A percentile compares a stretch with the other conserved stretches of the same genome.
phyloP scores from a whole-genome alignment of 2,329 filamentous ascomycete genomes.

The Cucurbitaria berberidis region DNA sequence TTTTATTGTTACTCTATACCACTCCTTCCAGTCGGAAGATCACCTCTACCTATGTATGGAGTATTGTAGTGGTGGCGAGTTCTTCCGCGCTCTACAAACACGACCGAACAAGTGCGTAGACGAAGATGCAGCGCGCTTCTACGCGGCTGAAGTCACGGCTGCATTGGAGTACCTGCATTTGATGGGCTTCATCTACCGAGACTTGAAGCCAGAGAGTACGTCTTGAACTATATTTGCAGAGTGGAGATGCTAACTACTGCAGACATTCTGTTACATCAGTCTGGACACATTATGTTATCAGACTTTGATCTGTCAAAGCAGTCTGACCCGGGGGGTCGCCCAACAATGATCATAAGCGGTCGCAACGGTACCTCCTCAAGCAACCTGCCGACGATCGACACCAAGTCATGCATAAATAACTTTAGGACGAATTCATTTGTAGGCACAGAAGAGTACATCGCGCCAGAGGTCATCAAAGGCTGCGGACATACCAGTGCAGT shows the following conservation, averaged over 20 bases:
- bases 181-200: conserved; percentile 99
- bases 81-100: conserved; percentile 96
- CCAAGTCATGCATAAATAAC: conserved; percentile 96
- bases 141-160: conserved; percentile 95
- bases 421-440: conserved; percentile 99
- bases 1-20: conserved; percentile 97
- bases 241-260: conserved; percentile 47
- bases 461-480: conserved; percentile 97
- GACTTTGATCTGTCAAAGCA: conserved; percentile 99
- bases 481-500: conserved; percentile 98
- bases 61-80: conserved; percentile 98
- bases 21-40: conserved; percentile 98
- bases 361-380: conserved; percentile 81
- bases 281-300: conserved; percentile 99
- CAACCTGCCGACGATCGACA: conserved; percentile 95
- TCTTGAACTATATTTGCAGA: conserved; percentile 24
- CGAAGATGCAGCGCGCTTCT: conserved; percentile 95
- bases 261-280: conserved; percentile 98
- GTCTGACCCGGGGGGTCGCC: conserved; percentile 92
- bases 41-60: conserved; percentile 99
- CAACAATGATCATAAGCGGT: conserved; percentile 89
- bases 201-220: conserved; percentile 95
- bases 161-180: conserved; percentile 95
- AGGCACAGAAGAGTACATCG: conserved; percentile 98
- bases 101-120: conserved; percentile 96